Percentiles rank a stretch among this genome's conserved stretches.
Evolutionary conservation across 2,329 filamentous ascomycete genomes (phyloP).

Genomic region (Neofusicoccum parvum): DNA sequence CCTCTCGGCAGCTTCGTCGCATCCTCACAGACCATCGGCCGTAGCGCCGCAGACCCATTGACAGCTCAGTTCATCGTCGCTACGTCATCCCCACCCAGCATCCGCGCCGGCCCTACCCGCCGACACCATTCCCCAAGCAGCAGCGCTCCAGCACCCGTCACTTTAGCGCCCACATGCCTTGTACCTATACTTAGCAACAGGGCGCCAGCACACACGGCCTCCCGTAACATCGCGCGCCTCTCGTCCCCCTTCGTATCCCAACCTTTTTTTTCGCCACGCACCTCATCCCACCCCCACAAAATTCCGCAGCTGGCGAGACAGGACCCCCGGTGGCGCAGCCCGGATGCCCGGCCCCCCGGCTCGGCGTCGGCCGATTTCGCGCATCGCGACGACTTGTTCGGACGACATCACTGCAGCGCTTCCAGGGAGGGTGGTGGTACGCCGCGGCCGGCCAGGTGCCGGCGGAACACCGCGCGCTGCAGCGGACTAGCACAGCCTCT

Average conservation of each 20-base stretch:
- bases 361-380: neutral
- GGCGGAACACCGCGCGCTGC: no score
- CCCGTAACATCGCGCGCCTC: neutral
- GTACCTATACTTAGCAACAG: neutral
- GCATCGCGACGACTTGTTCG: neutral
- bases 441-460: no score
- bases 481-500: no score
- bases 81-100: no score
- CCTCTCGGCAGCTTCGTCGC: no score
- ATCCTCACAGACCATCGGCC: neutral
- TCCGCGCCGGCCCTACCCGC: neutral
- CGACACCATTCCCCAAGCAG: neutral
- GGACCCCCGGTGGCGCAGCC: no score
- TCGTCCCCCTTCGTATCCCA: neutral
- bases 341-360: neutral
- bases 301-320: no score
- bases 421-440: no score
- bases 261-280: neutral
- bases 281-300: neutral
- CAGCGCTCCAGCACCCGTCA: no score
- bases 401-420: no score
- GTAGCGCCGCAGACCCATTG: neutral
- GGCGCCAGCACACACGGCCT: neutral
- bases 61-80: no score
- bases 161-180: no score